Percentiles rank a stretch among this genome's conserved stretches.
Conservation (phyloP, 805 yeast species). For the Danielozyma ontarioensis region DNA sequence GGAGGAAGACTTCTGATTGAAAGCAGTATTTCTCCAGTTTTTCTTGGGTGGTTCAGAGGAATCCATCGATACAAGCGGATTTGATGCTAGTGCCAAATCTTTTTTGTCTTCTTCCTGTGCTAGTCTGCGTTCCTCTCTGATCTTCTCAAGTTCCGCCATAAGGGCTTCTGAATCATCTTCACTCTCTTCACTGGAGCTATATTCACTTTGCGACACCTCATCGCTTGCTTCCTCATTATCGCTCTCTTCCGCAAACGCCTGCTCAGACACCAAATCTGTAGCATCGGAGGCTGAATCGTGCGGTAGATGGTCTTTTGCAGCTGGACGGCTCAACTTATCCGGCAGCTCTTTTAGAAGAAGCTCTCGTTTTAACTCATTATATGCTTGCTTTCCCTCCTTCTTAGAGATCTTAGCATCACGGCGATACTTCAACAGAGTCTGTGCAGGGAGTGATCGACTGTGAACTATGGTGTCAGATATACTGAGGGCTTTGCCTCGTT, state of each 20-base stretch:
- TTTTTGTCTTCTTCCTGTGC: slow-evolving; percentile 5
- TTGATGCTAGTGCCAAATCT: slow-evolving; percentile 4
- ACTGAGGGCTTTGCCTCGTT: slow-evolving; percentile 26
- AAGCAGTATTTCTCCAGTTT: slow-evolving; percentile 26
- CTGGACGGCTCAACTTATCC: too few relatives aligned
- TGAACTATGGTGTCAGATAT: slow-evolving; percentile 34
- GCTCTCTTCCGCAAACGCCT: slow-evolving; percentile 3
- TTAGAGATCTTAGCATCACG: slow-evolving; percentile 17
- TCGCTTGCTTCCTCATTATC: slow-evolving; percentile 2
- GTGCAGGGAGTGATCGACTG: slow-evolving; percentile 27
- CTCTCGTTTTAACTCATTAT: slow-evolving; percentile 19
- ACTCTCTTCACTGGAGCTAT: slow-evolving; percentile 1
- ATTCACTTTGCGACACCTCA: not conserved
- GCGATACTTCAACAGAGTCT: slow-evolving; percentile 27
- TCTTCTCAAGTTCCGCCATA: slow-evolving; percentile 15
- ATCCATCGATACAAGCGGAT: slow-evolving; percentile 5
- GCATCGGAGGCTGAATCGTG: too few relatives aligned
- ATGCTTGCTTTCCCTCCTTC: slow-evolving; percentile 12
- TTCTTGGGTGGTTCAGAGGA: slow-evolving; percentile 10
- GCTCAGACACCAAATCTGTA: not conserved
- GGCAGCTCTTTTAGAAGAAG: slow-evolving; percentile 10
- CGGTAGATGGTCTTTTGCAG: too few relatives aligned
- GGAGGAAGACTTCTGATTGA: too few relatives aligned
- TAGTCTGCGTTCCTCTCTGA: slow-evolving; percentile 8
- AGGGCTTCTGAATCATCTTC: slow-evolving; percentile 14